Base-by-base conservation (phyloP, 1,284 basidiomycete genomes). In the Rhodotorula sp. region DNA sequence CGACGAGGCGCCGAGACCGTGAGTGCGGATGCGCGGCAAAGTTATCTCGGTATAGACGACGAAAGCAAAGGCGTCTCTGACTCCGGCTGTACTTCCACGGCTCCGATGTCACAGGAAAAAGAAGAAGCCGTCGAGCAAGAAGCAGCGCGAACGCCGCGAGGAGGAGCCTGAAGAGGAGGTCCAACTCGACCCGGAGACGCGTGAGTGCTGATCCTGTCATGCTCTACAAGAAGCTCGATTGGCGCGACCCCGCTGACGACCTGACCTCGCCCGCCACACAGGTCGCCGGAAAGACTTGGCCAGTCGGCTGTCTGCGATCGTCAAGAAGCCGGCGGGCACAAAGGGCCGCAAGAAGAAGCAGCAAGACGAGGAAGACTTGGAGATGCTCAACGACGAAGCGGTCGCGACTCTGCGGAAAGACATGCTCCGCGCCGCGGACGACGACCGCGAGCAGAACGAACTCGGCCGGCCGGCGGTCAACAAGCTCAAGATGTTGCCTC, bases 361-460 rank as follows among this genome's bases (percentile, higher is more conserved):
- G 26, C 64, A 69, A n/a, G 65, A 75, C 33, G 74, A 75, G 12
- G 74, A 75, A 81, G 83, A 84, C 71, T 80, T 98, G 30, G 95
- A 99, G 77, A 85, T 87, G 51, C 90, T 91, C 76, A 93, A 93
- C 24, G 95, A 99, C 79, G 92, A 95, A 73, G 89, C 95, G 77
- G 93, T 98, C 33, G 88, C 89, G 0, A 84, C 89, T 12, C 84
- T 99, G 30, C 86, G 91, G 26, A 88, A 91, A 69, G 84, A 87
- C 48, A 99, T 99, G 96, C 84, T 91, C 58, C 82, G 83, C 14
- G 96, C 95, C 3, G 94, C 91, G 0, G 88, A 91, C 26, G 88
- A 89, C 70, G 96, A 99, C 79, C 86, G 89, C 58, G 86, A 88
- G 63, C 87, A 91, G 7, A 95, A 96, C 80, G 82, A 85, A 60